Percentiles rank a stretch among this genome's conserved stretches.
phyloP scores from a whole-genome alignment of 306 rosid genomes.

The Lithocarpus polystachyus region DNA sequence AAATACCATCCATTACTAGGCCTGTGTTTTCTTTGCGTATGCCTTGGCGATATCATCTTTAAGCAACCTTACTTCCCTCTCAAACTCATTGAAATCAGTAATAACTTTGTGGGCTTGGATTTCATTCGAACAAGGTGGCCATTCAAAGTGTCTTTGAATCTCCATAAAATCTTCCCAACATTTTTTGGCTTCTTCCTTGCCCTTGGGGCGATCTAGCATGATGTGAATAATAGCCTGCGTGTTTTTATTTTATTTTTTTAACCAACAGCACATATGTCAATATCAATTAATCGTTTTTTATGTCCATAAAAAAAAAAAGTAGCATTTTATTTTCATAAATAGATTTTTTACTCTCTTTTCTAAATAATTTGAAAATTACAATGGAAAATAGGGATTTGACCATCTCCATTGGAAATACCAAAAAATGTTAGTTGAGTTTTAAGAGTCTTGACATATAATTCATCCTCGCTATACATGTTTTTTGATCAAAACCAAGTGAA shows the following conservation, averaged over 20 bases:
- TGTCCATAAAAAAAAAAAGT: no score
- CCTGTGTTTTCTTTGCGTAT: neutral
- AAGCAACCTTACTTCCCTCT: conserved; percentile 17
- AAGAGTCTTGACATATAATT: no score
- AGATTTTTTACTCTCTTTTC: no score
- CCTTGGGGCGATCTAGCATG: neutral
- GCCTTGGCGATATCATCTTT: conserved; percentile 12
- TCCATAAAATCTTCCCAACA: conserved; percentile 18
- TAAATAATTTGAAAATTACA: no score
- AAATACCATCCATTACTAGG: no score
- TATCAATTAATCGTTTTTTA: neutral
- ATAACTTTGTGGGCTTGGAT: neutral
- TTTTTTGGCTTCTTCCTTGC: neutral
- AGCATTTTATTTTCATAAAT: no score
- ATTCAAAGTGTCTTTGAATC: neutral
- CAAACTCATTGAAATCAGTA: conserved; percentile 23
- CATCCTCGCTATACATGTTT: no score
- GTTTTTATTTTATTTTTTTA: neutral
- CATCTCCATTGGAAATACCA: no score
- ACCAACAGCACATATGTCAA: neutral
- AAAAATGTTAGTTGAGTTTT: no score
- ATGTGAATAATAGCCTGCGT: conserved; percentile 27
- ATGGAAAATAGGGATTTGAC: no score
- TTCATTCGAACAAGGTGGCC: neutral
- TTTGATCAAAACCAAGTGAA: no score